Evolutionary conservation across 176 grass and related monocot genomes (phyloP).

Genomic region (Panicum miliaceum): DNA sequence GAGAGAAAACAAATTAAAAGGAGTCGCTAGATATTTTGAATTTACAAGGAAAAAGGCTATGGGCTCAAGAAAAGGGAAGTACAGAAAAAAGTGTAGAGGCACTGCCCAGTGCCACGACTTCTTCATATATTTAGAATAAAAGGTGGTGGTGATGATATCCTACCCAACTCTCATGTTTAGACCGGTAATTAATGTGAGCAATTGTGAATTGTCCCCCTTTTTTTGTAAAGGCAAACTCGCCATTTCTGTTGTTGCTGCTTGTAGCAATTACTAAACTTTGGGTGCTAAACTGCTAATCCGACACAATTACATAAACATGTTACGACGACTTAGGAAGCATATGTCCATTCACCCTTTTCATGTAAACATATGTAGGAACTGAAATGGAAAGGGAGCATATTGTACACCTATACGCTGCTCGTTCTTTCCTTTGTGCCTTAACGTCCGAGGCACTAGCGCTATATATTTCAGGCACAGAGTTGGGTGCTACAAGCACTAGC

Average conservation of each 20-base stretch:
- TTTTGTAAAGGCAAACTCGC: background rate
- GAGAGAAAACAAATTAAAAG: background rate
- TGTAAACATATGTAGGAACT: background rate
- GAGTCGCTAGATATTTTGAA: background rate
- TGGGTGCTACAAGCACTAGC: background rate
- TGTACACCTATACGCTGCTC: background rate
- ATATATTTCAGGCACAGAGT: background rate
- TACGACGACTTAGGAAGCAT: background rate
- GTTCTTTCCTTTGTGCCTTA: background rate
- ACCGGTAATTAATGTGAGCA: background rate
- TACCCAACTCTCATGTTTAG: background rate
- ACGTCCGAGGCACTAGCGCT: background rate
- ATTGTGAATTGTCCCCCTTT: too few species aligned
- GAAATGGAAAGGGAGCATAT: conserved; percentile 4
- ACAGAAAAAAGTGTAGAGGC: background rate
- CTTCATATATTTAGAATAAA: background rate
- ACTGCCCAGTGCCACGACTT: background rate
- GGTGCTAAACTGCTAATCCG: background rate
- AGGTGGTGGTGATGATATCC: background rate
- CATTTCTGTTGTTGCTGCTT: background rate
- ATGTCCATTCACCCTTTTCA: background rate
- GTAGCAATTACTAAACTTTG: background rate
- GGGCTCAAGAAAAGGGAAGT: background rate
- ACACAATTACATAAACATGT: background rate
- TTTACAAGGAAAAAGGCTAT: background rate